A percentile compares a stretch with the other conserved stretches of the same genome.
phyloP scores from a whole-genome alignment of 2,329 filamentous ascomycete genomes.

The Venturiaceae sp. region DNA sequence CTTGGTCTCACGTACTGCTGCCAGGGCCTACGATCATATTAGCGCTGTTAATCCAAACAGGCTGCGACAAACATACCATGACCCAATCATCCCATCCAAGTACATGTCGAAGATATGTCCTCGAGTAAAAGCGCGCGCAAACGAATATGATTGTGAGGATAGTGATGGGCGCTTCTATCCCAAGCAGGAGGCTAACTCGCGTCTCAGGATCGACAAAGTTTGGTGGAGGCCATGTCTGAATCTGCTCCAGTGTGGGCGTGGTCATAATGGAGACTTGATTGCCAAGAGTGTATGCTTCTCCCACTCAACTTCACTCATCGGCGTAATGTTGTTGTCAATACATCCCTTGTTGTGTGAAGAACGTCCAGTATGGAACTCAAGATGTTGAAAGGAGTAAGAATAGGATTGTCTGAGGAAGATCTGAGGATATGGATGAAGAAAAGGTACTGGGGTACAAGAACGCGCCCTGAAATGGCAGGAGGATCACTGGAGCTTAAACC shows the following conservation, averaged over 20 bases:
- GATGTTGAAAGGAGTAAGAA: background rate
- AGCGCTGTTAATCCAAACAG: background rate
- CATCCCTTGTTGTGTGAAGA: background rate
- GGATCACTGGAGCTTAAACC: background rate
- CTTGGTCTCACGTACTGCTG: background rate
- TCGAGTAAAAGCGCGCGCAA: constrained; percentile 5
- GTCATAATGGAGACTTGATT: background rate
- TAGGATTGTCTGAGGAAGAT: background rate
- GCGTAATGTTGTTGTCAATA: background rate
- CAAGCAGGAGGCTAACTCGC: constrained; percentile 13
- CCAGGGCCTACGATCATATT: background rate
- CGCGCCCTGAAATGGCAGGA: background rate
- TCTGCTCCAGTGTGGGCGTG: background rate
- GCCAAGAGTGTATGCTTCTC: background rate
- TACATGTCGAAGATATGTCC: constrained; percentile 1
- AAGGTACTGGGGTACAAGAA: background rate
- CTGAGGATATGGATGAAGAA: background rate
- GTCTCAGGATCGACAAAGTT: constrained; percentile 37
- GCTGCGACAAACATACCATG: constrained; percentile 2
- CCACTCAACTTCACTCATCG: background rate
- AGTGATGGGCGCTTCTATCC: constrained; percentile 1
- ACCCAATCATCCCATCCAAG: constrained; percentile 9
- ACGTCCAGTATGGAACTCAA: background rate
- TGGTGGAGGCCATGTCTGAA: constrained; percentile 34
- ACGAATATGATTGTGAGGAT: constrained; percentile 2